phyloP scores from a whole-genome alignment of 306 rosid genomes.

The Coriaria nepalensis region DNA sequence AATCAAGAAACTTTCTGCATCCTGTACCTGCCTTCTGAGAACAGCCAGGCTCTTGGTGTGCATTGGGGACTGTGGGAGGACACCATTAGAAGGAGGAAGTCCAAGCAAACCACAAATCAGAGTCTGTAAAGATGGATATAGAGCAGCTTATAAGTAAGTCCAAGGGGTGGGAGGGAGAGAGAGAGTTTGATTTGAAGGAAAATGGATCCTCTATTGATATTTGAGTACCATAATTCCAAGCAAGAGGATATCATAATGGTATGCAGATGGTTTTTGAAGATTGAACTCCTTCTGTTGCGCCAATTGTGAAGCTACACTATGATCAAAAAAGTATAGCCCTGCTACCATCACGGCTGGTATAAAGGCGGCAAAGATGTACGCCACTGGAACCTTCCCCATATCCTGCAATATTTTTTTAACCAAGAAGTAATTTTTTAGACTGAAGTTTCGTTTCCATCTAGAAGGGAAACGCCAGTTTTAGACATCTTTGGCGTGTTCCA shows the following conservation, averaged over 20 bases:
- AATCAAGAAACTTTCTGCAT: background rate
- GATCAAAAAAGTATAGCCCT: slow-evolving; percentile 82
- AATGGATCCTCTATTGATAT: background rate
- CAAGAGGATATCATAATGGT: slow-evolving; percentile 66
- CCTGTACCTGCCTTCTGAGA: slow-evolving; percentile 51
- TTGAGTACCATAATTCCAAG: slow-evolving; percentile 56
- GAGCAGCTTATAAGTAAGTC: background rate
- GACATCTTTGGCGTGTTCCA: background rate
- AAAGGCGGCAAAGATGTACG: slow-evolving; percentile 49
- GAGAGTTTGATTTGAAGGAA: background rate
- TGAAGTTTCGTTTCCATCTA: too few species aligned
- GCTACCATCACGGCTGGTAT: slow-evolving; percentile 79
- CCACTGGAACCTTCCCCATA: slow-evolving; percentile 48
- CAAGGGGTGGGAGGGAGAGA: background rate
- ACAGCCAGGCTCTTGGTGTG: slow-evolving; percentile 86
- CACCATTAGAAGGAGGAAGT: slow-evolving; percentile 96
- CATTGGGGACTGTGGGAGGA: slow-evolving; percentile 93
- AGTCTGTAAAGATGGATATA: slow-evolving; percentile 30
- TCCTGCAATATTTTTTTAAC: slow-evolving; percentile 29
- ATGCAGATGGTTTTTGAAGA: slow-evolving; percentile 77
- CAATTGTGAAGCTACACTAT: slow-evolving; percentile 72
- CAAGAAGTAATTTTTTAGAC: too few species aligned
- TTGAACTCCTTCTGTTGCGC: slow-evolving; percentile 91
- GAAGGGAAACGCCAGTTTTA: background rate
- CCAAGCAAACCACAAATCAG: slow-evolving; percentile 83